These are phyloP conservation scores for Benincasa hispida DNA, from an alignment of 306 rosid genomes.

Conservation along the genomic window DNA sequence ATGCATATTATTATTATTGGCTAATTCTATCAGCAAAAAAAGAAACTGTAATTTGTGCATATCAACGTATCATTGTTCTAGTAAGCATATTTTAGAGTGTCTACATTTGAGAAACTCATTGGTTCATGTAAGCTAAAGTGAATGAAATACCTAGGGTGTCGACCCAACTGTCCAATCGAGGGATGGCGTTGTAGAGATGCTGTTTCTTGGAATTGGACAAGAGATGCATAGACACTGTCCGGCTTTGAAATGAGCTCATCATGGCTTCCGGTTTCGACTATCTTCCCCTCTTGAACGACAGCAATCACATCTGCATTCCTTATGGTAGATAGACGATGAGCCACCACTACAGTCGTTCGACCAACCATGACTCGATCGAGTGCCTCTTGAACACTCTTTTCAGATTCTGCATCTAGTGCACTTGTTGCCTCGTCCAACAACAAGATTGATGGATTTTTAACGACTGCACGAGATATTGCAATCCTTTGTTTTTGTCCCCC, in stretches of 20 bases:
- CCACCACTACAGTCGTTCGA: constrained; percentile 79
- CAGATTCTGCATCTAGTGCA: constrained; percentile 89
- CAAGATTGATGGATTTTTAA: constrained; percentile 81
- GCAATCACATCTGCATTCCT: constrained; percentile 78
- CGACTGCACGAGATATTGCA: constrained; percentile 82
- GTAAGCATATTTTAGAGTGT: neutral
- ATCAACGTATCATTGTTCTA: no score
- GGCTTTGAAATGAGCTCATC: constrained; percentile 72
- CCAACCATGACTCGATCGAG: constrained; percentile 96
- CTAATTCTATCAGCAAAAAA: no score
- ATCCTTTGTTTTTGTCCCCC: constrained; percentile 97
- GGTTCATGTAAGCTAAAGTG: neutral
- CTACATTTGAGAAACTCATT: neutral
- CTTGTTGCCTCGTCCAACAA: constrained; percentile 93
- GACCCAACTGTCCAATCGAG: constrained; percentile 37
- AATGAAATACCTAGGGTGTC: constrained; percentile 48
- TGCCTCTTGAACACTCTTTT: constrained; percentile 95
- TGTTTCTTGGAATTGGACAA: constrained; percentile 66
- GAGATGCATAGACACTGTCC: constrained; percentile 63
- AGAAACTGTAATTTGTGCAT: no score
- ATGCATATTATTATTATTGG: no score
- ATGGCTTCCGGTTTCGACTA: constrained; percentile 89
- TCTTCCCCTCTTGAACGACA: constrained; percentile 72
- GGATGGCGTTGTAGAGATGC: constrained; percentile 49
- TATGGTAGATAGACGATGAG: constrained; percentile 89